Conservation (phyloP, 108 stramenopile genomes). For the Cyclotella distinguenda region DNA sequence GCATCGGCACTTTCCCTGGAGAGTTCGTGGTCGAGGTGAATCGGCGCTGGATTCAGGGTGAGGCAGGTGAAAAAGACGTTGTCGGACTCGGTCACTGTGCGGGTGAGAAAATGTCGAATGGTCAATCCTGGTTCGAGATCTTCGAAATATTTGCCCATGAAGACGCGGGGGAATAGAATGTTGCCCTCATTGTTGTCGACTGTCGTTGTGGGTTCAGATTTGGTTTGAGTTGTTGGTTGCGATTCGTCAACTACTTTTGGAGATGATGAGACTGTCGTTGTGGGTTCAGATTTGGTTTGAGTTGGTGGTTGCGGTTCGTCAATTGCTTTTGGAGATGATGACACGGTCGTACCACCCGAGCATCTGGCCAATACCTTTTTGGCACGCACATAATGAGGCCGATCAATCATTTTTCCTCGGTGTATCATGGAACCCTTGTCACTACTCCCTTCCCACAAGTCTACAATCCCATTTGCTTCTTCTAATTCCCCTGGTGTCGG, state of each 20-base stretch:
- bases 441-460: slow-evolving; percentile 25
- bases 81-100: slow-evolving; percentile 49
- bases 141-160: slow-evolving; percentile 43
- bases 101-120: slow-evolving; percentile 38
- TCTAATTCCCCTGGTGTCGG: slow-evolving; percentile 24
- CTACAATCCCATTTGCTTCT: slow-evolving; percentile 31
- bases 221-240: not conserved
- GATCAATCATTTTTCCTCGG: slow-evolving; percentile 47
- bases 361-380: slow-evolving; percentile 39
- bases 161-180: slow-evolving; percentile 37
- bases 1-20: slow-evolving; percentile 32
- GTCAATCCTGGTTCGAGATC: slow-evolving; percentile 35
- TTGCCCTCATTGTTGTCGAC: not conserved
- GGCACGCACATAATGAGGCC: slow-evolving; percentile 48
- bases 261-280: not conserved
- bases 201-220: not conserved
- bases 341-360: not conserved
- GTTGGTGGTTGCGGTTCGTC: not conserved
- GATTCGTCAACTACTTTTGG: not conserved
- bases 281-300: not conserved
- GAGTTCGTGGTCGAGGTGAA: slow-evolving; percentile 45
- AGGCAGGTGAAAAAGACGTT: slow-evolving; percentile 52
- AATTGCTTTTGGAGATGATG: not conserved
- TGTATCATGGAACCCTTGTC: slow-evolving; percentile 31
- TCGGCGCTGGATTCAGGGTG: slow-evolving; percentile 49